These are phyloP conservation scores for Neurospora sp. DNA, from an alignment of 495 filamentous ascomycete species.

Conservation along the genomic window DNA sequence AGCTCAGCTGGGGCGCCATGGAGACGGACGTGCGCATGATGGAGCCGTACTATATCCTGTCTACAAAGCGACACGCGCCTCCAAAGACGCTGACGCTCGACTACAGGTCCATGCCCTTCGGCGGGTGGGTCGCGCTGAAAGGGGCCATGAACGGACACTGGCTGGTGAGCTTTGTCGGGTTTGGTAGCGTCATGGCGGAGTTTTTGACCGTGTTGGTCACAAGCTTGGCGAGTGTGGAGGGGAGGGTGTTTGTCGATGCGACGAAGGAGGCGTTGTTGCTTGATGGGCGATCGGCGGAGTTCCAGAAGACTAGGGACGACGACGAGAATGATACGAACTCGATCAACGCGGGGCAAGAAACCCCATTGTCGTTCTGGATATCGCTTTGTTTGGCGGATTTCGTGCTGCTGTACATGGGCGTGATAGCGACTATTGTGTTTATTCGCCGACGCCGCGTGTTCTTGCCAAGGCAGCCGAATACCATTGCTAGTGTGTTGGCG, in stretches of 20 bases:
- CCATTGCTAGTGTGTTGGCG: conserved; percentile 60
- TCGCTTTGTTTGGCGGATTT: conserved; percentile 45
- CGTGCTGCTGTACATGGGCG: conserved; percentile 48
- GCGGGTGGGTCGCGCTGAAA: conserved; percentile 45
- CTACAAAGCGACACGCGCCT: conserved; percentile 45
- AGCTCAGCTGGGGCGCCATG: conserved; percentile 57
- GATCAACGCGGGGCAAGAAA: conserved; percentile 49
- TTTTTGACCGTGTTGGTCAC: conserved; percentile 58
- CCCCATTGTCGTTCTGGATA: conserved; percentile 46
- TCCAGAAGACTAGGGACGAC: not conserved
- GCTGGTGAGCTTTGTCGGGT: conserved; percentile 50
- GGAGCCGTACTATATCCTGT: conserved; percentile 64
- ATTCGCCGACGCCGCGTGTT: conserved; percentile 49
- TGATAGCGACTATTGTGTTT: conserved; percentile 45
- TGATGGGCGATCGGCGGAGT: conserved; percentile 5
- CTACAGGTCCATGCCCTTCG: conserved; percentile 61
- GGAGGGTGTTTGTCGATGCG: conserved; percentile 38
- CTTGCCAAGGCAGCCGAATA: conserved; percentile 61
- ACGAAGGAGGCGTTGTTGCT: not conserved
- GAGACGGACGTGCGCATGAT: conserved; percentile 64
- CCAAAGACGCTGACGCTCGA: conserved; percentile 56
- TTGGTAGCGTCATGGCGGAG: conserved; percentile 55
- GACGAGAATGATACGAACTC: conserved; percentile 27
- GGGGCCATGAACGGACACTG: conserved; percentile 53
- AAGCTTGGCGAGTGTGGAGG: conserved; percentile 48